Base-by-base conservation (phyloP, 257 asterid genomes). In the Solanum chiquidenum region DNA sequence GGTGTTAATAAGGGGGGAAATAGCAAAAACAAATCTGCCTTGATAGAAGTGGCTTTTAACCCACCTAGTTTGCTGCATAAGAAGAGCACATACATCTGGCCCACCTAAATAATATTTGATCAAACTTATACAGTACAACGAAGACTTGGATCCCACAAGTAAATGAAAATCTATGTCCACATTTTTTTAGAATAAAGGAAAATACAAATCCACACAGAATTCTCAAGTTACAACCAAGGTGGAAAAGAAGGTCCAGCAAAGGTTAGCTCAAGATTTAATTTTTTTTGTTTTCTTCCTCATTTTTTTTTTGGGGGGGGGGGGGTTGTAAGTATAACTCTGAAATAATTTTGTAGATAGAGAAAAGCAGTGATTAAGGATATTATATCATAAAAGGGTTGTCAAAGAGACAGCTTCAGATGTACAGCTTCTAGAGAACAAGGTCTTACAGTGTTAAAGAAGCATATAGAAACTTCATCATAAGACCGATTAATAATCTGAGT, bases 381-480 rank as follows among this genome's bases (percentile, higher is more conserved):
- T 35, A 33, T 33, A 73, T 20, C 46, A 55, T 55, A 20, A 73
- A 27, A 38, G 14, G 55, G 85, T 25, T 42, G 62, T 25, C 84
- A 27, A 25, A 79, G 66, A 14, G 64, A 77, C 84, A 44, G 12
- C 13, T 21, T 76, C 23, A 23, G 23, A 38, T 40, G 35, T 13
- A 76, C 34, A 40, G 60, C 34, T 72, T 46, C n/a, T 49, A 60
- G 34, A 38, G 80, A 71, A 77, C 87, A 90, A 72, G 86, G 87
- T 34, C 98, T 94, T 94, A 96, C 98, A 33, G 99, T 94, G 89
- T 97, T 95, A 90, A 95, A 97, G 94, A 97, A 97, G 95, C 99
- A 95, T 87, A 97, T 92, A 13, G 98, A 92, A 80, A 95, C 93
- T 94, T 97, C 99, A 46, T 97, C 99, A 46, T 92, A 95, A 89